phyloP scores from a whole-genome alignment of 805 yeast genomes.

The Torulaspora microellipsoides region DNA sequence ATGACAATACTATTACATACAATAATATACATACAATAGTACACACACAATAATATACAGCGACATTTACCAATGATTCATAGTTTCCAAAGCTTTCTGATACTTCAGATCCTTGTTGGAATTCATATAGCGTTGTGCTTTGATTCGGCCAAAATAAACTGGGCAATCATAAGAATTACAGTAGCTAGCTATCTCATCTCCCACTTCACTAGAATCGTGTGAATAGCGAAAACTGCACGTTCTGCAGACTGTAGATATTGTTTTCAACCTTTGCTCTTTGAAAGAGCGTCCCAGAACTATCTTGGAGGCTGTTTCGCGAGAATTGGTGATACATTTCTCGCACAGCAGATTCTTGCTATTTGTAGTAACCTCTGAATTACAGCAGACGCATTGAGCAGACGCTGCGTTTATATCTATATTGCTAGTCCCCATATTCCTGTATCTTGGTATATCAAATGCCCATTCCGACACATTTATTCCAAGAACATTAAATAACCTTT shows the following conservation, averaged over 20 bases:
- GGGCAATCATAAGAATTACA: slow-evolving; percentile 68
- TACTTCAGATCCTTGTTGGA: slow-evolving; percentile 14
- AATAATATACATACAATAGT: background rate
- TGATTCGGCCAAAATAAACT: slow-evolving; percentile 50
- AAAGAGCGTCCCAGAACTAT: slow-evolving; percentile 23
- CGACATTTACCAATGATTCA: slow-evolving; percentile 22
- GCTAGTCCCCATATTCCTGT: slow-evolving; percentile 5
- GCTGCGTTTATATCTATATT: slow-evolving; percentile 19
- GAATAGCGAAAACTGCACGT: slow-evolving; percentile 33
- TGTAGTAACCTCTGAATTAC: slow-evolving; percentile 27
- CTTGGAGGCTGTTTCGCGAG: slow-evolving; percentile 35
- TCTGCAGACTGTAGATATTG: slow-evolving; percentile 36
- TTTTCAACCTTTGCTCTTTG: slow-evolving; percentile 29
- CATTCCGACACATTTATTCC: slow-evolving; percentile 79
- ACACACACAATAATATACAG: background rate
- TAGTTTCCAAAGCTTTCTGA: slow-evolving; percentile 9
- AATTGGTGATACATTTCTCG: slow-evolving; percentile 33
- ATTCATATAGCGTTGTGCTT: slow-evolving; percentile 34
- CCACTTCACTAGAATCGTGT: slow-evolving; percentile 25
- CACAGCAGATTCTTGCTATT: slow-evolving; percentile 31
- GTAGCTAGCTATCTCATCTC: slow-evolving; percentile 28
- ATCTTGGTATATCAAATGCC: slow-evolving; percentile 63
- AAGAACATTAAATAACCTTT: slow-evolving; percentile 70
- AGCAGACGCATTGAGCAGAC: slow-evolving; percentile 30
- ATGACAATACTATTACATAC: too few relatives aligned